phyloP scores from a whole-genome alignment of 1,284 basidiomycete genomes.

The Schizophyllum amplum region DNA sequence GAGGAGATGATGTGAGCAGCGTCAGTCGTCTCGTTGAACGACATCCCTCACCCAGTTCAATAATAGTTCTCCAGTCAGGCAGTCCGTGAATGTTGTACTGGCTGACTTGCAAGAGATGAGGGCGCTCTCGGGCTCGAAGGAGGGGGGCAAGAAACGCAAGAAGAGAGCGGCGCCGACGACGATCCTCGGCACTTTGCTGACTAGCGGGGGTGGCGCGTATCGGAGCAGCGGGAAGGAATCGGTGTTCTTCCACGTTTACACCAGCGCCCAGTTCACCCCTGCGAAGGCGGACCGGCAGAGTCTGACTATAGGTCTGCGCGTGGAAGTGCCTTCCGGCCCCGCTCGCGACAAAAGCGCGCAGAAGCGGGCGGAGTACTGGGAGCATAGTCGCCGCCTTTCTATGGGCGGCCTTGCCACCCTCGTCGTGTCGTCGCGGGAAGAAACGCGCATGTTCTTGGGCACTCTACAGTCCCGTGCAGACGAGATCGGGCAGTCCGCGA shows the following conservation, averaged over 20 bases:
- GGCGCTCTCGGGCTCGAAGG: no score
- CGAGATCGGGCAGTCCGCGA: slow-evolving; percentile 34
- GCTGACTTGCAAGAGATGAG: neutral
- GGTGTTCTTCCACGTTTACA: slow-evolving; percentile 51
- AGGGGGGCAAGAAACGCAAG: no score
- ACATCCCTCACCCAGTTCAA: neutral
- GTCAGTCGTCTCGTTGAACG: neutral
- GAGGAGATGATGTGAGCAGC: slow-evolving; percentile 42
- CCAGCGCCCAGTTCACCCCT: slow-evolving; percentile 33
- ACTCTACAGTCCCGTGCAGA: slow-evolving; percentile 30
- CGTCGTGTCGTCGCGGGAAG: slow-evolving; percentile 28
- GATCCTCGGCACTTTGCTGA: neutral
- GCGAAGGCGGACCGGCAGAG: slow-evolving; percentile 39
- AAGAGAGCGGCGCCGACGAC: neutral
- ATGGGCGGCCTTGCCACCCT: slow-evolving; percentile 51
- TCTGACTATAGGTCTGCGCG: slow-evolving; percentile 32
- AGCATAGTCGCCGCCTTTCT: slow-evolving; percentile 42
- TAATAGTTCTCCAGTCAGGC: neutral
- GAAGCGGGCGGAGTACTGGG: slow-evolving; percentile 42
- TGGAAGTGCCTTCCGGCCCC: slow-evolving; percentile 45
- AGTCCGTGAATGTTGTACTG: neutral
- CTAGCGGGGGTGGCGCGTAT: slow-evolving; percentile 37
- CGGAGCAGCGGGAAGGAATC: slow-evolving; percentile 31
- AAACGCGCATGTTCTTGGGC: slow-evolving; percentile 38
- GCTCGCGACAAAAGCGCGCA: slow-evolving; percentile 30